Conservation (phyloP, 2,329 filamentous ascomycete genomes). For the Colletotrichum chrysophilum region DNA sequence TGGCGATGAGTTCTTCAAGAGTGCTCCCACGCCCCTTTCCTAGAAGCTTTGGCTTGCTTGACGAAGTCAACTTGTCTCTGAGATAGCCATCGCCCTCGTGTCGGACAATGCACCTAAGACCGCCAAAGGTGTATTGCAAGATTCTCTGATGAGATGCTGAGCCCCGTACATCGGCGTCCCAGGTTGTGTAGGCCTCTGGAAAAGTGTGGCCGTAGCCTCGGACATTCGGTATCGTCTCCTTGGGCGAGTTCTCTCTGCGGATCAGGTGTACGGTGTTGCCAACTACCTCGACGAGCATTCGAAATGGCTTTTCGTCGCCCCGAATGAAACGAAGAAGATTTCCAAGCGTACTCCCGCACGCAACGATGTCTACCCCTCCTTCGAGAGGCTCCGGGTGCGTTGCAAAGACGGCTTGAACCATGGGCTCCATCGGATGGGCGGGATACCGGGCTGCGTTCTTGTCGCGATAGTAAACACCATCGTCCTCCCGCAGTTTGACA, state of each 20-base stretch:
- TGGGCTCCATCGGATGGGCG: slow-evolving; percentile 55
- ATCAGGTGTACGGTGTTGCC: slow-evolving; percentile 66
- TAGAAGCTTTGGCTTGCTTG: no score
- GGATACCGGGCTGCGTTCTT: slow-evolving; percentile 57
- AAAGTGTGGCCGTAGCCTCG: slow-evolving; percentile 70
- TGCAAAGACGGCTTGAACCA: slow-evolving; percentile 41
- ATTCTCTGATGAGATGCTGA: slow-evolving; percentile 69
- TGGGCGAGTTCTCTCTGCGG: slow-evolving; percentile 65
- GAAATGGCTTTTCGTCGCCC: slow-evolving; percentile 52
- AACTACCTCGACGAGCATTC: slow-evolving; percentile 62
- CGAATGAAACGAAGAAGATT: slow-evolving; percentile 64
- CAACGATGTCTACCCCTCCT: slow-evolving; percentile 51
- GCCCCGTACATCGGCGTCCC: slow-evolving; percentile 56
- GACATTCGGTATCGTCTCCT: slow-evolving; percentile 59
- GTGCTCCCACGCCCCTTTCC: neutral
- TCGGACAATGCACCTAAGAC: slow-evolving; percentile 55
- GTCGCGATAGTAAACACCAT: slow-evolving; percentile 57
- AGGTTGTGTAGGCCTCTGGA: slow-evolving; percentile 69
- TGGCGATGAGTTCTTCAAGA: neutral
- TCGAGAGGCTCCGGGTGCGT: slow-evolving; percentile 37
- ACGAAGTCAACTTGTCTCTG: no score
- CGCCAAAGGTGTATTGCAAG: slow-evolving; percentile 62
- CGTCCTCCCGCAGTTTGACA: slow-evolving; percentile 45
- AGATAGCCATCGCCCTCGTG: slow-evolving; percentile 62
- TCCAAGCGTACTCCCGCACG: slow-evolving; percentile 65